A percentile compares a stretch with the other conserved stretches of the same genome.
These are phyloP conservation scores for Paramyrothecium sp. DNA, from an alignment of 2,329 filamentous ascomycete genomes.

Conservation along the genomic window DNA sequence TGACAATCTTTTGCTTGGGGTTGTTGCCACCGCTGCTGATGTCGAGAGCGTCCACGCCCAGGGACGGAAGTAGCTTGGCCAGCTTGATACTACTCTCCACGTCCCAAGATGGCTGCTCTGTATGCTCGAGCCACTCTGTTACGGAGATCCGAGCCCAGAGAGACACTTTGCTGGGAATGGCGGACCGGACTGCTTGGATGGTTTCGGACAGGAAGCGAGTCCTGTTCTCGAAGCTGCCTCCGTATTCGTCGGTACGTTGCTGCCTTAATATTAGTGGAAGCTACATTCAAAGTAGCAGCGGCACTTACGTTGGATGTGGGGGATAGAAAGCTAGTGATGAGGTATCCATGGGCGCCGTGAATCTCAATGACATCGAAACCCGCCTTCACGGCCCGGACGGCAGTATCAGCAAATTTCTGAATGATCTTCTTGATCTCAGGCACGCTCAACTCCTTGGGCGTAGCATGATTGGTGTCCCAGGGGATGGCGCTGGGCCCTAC, in stretches of 20 bases:
- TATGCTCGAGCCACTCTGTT: conserved; percentile 60
- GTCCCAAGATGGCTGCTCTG: conserved; percentile 58
- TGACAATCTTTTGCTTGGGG: conserved; percentile 56
- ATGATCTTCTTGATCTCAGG: conserved; percentile 68
- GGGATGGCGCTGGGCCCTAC: conserved; percentile 51
- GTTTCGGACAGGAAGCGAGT: conserved; percentile 59
- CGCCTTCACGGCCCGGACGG: conserved; percentile 60
- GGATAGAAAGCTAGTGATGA: conserved; percentile 64
- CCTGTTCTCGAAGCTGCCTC: conserved; percentile 65
- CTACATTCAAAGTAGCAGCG: background rate
- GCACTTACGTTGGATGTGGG: conserved; percentile 50
- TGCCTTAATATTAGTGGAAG: conserved; percentile 16
- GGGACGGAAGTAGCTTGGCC: conserved; percentile 59
- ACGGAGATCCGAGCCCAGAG: conserved; percentile 59
- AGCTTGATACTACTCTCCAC: conserved; percentile 51
- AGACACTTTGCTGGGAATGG: conserved; percentile 53
- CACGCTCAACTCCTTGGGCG: conserved; percentile 66
- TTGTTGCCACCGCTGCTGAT: conserved; percentile 76
- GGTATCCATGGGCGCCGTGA: conserved; percentile 64
- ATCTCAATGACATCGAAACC: conserved; percentile 77
- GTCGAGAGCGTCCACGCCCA: conserved; percentile 81
- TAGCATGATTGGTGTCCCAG: conserved; percentile 59
- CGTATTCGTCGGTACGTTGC: conserved; percentile 63
- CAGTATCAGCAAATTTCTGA: conserved; percentile 56
- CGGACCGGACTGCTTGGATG: conserved; percentile 46